Conservation (phyloP, 495 filamentous ascomycete species). For the Penicillium ochrochloron region DNA sequence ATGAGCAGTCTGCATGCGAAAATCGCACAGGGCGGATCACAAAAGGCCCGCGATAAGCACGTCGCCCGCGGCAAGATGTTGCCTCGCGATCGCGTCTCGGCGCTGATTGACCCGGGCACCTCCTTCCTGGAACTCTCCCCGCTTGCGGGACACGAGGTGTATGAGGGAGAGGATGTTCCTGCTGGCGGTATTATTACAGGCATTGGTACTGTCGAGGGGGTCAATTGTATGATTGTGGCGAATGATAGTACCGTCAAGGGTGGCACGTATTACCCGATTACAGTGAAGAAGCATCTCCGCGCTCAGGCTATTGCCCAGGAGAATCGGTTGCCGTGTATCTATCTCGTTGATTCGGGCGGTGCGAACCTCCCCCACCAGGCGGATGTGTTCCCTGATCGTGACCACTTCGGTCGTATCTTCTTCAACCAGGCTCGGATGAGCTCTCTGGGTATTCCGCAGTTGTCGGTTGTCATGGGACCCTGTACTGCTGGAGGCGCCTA, state of each 20-base stretch:
- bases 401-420: slow-evolving; percentile 97
- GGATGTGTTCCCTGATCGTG: slow-evolving; percentile 93
- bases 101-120: slow-evolving; percentile 85
- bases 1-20: slow-evolving; percentile 71
- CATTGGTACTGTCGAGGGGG: slow-evolving; percentile 86
- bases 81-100: slow-evolving; percentile 84
- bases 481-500: slow-evolving; percentile 96
- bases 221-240: slow-evolving; percentile 91
- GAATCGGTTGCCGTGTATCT: slow-evolving; percentile 87
- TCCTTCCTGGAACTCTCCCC: slow-evolving; percentile 90
- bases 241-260: slow-evolving; percentile 99
- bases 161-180: slow-evolving; percentile 82
- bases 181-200: slow-evolving; percentile 94
- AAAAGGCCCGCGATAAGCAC: slow-evolving; percentile 90
- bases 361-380: slow-evolving; percentile 96
- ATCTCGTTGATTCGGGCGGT: slow-evolving; percentile 94
- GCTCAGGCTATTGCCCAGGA: slow-evolving; percentile 91
- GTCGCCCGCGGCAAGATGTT: slow-evolving; percentile 90
- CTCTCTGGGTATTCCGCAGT: slow-evolving; percentile 84
- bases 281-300: slow-evolving; percentile 95
- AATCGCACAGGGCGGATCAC: slow-evolving; percentile 75
- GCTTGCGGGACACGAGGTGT: slow-evolving; percentile 84
- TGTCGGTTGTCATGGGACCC: slow-evolving; percentile 97
- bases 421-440: slow-evolving; percentile 95
- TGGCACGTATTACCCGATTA: slow-evolving; percentile 98